Base-by-base conservation (phyloP, 1,139 yeast species). In the Arxiozyma slooffiae region DNA sequence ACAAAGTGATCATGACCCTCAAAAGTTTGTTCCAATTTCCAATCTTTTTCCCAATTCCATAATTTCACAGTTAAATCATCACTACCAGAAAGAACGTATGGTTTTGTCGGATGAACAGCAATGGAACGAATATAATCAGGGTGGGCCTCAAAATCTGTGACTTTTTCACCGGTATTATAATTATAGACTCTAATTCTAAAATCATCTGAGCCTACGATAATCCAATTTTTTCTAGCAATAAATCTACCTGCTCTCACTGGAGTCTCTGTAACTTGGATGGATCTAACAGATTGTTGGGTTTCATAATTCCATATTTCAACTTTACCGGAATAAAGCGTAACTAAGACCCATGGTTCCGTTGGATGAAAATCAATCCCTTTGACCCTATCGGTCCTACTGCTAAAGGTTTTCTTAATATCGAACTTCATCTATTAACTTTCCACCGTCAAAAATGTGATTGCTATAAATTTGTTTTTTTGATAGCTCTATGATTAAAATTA, bases 291-390 rank as follows among this genome's bases (percentile, higher is more conserved):
- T 18, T 80, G 67, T 60, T 73, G 70, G 4, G 97, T 87, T 61
- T 89, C 96, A 64, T 86, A 88, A 51, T 95, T 85, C 95, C 95
- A 87, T 64, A 92, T 87, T 71, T 90, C 97, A 52, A 88, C 82
- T 53, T 75, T 70, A 49, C 82, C 96, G 53, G 89, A 83, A 68
- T 88, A 89, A 53, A 86, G 74, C 14, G 96, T 88, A 50, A 92
- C 82, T 63, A 88, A 76, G 50, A 86, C 82, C 97, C 98, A 92
- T 50, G 98, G 97, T 68, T 92, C 98, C 21, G 89, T 76, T 37
- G 98, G 98, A 69, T 92, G 99, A 76, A 94, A 85, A 71, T 92
- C 99, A 65, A 92, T 85, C 51, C 97, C 97, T 71, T 92, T 92
- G 67, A 92, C 97, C 68, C 98, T 83, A 69, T 90, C 97, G 43